Base-by-base conservation (phyloP, 306 rosid genomes). In the Quercus rubra region DNA sequence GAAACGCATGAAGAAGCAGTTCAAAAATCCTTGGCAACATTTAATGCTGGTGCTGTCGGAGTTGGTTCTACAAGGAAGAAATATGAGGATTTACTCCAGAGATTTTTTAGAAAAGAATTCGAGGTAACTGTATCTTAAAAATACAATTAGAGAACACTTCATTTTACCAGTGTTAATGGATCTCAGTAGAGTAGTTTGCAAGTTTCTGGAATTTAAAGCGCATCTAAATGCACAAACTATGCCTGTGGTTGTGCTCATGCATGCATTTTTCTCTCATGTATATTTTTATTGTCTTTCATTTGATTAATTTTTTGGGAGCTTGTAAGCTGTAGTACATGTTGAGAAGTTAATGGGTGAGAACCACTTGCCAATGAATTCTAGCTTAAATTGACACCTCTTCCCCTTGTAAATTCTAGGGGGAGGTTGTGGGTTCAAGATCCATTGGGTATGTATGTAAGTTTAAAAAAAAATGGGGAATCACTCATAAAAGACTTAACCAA, bases 1-100 rank as follows among this genome's bases (percentile, higher is more conserved):
- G 99, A 96, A 82, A 89, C 96, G 15, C 99, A 96, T 71, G 99
- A 93, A 83, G 86, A 83, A 76, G 98, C 98, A 59, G 92, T 93
- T 66, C 94, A 84, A 55, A 93, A 87, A 74, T 82, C 99, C 77
- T 55, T 93, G 87, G 92, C 89, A 86, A 76, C 87, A 56, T 96
- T 91, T 79, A 88, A 90, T 88, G 89, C 88, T 54, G 70, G 80
- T 81, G 98, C 99, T 63, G 94, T 96, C 1, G 99, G 99, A 76
- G 88, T 43, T 84, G 99, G 99, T 85, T 77, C 94, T 15, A 85
- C 86, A 1, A 96, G 97, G 82, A 96, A 93, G 87, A 96, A 88
- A 85, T 91, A 85, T 18, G 99, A 96, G 76, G 92, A 67, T 51
- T 85, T 80, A 74, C 87, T 96, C 83, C 94, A 88, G 52, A 93